Conservation (phyloP, 2,329 filamentous ascomycete genomes). For the Arthrobotrys pseudoclavata region DNA sequence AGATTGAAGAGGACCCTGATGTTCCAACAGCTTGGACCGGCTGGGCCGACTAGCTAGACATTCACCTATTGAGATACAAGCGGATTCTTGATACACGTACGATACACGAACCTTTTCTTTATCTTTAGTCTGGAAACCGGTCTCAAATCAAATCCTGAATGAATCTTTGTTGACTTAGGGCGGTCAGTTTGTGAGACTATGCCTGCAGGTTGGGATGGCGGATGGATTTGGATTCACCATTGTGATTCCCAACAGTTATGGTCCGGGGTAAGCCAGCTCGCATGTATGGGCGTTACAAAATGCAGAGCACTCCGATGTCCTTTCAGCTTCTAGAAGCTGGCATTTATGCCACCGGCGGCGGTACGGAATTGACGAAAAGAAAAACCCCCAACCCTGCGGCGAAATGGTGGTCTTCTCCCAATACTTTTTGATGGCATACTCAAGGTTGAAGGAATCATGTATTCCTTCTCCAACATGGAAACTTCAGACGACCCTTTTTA, state of each 20-base stretch:
- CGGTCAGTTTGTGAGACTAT: not conserved
- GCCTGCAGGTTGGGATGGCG: constrained; percentile 41
- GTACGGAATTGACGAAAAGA: constrained; percentile 27
- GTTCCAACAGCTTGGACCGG: not conserved
- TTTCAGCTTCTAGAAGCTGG: constrained; percentile 40
- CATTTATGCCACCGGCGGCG: not conserved
- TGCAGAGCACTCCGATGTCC: constrained; percentile 5
- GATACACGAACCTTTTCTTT: not conserved
- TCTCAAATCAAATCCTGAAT: not conserved
- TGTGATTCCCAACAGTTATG: constrained; percentile 54
- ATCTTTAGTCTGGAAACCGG: not conserved
- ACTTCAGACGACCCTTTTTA: not conserved
- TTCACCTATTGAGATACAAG: not conserved
- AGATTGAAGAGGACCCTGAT: not conserved
- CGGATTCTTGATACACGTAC: no score
- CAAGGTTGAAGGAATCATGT: not conserved
- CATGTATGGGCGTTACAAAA: constrained; percentile 26
- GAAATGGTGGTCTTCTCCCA: not conserved
- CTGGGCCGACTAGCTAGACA: not conserved
- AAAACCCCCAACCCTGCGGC: not conserved
- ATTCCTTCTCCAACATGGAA: not conserved
- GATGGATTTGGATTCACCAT: constrained; percentile 23
- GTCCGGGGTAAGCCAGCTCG: constrained; percentile 10
- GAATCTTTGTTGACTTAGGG: constrained; percentile 19
- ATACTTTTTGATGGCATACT: constrained; percentile 4